Conservation (phyloP, 768 basidiomycete species). For the Sporobolomyces pararoseus region DNA sequence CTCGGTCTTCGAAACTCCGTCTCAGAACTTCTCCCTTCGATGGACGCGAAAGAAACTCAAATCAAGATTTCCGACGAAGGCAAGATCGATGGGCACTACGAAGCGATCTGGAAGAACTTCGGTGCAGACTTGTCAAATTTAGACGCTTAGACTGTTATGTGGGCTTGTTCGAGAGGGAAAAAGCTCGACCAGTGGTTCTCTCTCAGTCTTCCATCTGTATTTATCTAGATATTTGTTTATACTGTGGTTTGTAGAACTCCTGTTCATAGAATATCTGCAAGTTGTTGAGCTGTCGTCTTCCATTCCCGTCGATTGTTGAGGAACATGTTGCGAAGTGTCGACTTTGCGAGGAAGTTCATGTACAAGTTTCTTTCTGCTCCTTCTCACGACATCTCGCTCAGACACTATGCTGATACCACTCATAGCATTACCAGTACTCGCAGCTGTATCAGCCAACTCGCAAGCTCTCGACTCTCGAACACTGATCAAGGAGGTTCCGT, state of each 20-base stretch:
- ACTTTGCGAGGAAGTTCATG: too few species aligned
- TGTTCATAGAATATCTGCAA: too few species aligned
- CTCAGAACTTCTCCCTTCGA: constrained; percentile 30
- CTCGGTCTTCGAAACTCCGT: constrained; percentile 31
- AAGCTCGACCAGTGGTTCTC: too few species aligned
- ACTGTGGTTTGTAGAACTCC: too few species aligned
- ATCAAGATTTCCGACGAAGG: constrained; percentile 9
- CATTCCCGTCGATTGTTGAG: too few species aligned
- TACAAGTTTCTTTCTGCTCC: not conserved
- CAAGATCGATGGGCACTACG: constrained; percentile 21
- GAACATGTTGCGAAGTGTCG: not conserved
- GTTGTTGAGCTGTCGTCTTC: too few species aligned
- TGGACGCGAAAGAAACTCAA: constrained; percentile 24
- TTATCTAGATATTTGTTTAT: too few species aligned
- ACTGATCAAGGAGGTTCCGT: not conserved
- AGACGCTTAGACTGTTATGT: constrained; percentile 7
- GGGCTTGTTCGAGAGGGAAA: too few species aligned
- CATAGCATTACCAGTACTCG: not conserved
- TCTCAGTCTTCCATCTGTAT: too few species aligned
- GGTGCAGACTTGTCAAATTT: not conserved
- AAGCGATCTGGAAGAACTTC: constrained; percentile 14
- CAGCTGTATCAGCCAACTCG: not conserved
- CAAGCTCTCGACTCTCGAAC: not conserved
- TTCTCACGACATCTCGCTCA: not conserved
- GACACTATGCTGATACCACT: not conserved